phyloP scores from a whole-genome alignment of 2,329 filamentous ascomycete genomes.

The Colletotrichum phormii region DNA sequence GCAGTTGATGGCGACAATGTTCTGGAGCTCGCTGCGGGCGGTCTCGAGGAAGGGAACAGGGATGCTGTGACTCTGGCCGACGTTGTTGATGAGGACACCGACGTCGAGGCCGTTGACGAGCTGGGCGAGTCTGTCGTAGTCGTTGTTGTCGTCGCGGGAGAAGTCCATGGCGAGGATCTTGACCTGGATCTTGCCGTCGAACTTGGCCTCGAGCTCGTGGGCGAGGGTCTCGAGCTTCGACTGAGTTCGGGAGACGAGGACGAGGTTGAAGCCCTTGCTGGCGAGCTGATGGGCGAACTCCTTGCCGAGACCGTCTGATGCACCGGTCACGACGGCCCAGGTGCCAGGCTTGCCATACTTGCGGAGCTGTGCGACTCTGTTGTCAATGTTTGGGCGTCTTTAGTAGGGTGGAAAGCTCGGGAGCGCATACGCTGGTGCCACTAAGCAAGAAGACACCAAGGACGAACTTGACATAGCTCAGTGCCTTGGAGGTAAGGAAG shows the following conservation, averaged over 20 bases:
- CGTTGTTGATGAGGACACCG: slow-evolving; percentile 94
- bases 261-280: slow-evolving; percentile 90
- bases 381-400: slow-evolving; percentile 31
- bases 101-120: slow-evolving; percentile 81
- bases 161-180: slow-evolving; percentile 95
- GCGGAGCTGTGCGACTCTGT: slow-evolving; percentile 71
- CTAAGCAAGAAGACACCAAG: slow-evolving; percentile 76
- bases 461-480: slow-evolving; percentile 71
- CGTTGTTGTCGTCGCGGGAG: slow-evolving; percentile 78
- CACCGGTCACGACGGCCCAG: slow-evolving; percentile 95
- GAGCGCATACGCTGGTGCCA: slow-evolving; percentile 68
- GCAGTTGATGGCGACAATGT: slow-evolving; percentile 97
- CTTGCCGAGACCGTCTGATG: slow-evolving; percentile 96
- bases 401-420: neutral
- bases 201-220: slow-evolving; percentile 78
- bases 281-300: slow-evolving; percentile 94
- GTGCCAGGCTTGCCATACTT: slow-evolving; percentile 92
- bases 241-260: slow-evolving; percentile 95
- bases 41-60: slow-evolving; percentile 91
- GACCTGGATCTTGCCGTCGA: slow-evolving; percentile 73
- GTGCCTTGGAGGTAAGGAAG: slow-evolving; percentile 65
- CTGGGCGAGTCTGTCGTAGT: slow-evolving; percentile 80
- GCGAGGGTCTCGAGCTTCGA: slow-evolving; percentile 87
- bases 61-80: slow-evolving; percentile 93
- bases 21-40: slow-evolving; percentile 80